Evolutionary conservation across 495 filamentous ascomycete species (phyloP).

Genomic region (Chlorociboria aeruginascens): DNA sequence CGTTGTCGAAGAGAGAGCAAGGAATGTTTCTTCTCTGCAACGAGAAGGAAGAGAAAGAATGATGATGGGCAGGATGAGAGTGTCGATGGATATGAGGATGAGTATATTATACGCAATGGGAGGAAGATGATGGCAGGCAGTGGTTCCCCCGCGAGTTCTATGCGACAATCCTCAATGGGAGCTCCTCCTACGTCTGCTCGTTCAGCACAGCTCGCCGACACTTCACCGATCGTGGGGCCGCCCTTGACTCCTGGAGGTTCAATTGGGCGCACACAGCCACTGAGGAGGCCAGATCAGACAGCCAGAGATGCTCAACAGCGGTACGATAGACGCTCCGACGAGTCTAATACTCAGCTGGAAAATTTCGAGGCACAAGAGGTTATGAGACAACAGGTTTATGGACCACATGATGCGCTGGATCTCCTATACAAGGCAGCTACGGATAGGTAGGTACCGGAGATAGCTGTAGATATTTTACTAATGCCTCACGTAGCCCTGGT

Average conservation of each 20-base stretch:
- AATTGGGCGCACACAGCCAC: constrained; percentile 41
- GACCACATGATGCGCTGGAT: constrained; percentile 60
- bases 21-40: constrained; percentile 95
- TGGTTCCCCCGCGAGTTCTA: constrained; percentile 10
- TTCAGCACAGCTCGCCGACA: constrained; percentile 5
- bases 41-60: constrained; percentile 77
- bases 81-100: constrained; percentile 39
- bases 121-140: constrained; percentile 32
- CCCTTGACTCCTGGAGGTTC: constrained; percentile 54
- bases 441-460: constrained; percentile 32
- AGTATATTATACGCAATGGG: constrained; percentile 42
- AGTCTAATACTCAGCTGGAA: constrained; percentile 23
- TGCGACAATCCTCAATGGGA: constrained; percentile 25
- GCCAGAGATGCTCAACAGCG: constrained; percentile 2
- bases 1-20: constrained; percentile 88
- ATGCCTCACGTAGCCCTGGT: constrained; percentile 7
- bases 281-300: constrained; percentile 33
- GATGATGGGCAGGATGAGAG: constrained; percentile 49
- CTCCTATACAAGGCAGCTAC: constrained; percentile 58
- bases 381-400: constrained; percentile 38
- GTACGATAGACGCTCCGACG: constrained; percentile 8
- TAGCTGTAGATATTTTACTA: neutral
- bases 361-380: constrained; percentile 51
- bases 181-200: constrained; percentile 24
- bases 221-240: constrained; percentile 13